These are phyloP conservation scores for Endocladia muricata DNA, from an alignment of 31 red algal genomes.

Conservation along the genomic window DNA sequence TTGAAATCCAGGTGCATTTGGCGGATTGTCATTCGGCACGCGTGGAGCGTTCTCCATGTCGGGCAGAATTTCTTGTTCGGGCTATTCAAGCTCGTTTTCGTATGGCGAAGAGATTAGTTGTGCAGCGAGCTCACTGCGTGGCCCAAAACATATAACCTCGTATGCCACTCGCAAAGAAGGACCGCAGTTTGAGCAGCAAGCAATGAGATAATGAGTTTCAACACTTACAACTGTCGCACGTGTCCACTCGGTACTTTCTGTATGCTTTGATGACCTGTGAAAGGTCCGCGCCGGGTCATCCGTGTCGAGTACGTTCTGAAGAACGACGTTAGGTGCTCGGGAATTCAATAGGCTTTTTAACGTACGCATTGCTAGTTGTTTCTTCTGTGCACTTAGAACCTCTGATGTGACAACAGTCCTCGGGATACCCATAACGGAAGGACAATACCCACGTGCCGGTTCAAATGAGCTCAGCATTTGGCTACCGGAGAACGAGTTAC, in stretches of 20 bases:
- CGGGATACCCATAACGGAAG: not conserved
- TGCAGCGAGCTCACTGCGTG: not conserved
- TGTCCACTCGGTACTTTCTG: not conserved
- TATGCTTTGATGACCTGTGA: not conserved
- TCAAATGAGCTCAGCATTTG: slow-evolving; percentile 8
- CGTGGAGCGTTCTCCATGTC: not conserved
- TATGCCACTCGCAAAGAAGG: not conserved
- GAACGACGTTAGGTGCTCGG: not conserved
- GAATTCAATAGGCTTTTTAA: not conserved
- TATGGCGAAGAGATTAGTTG: not conserved
- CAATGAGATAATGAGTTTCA: not conserved
- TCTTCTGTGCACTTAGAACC: not conserved
- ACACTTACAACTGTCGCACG: not conserved
- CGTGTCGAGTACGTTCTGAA: not conserved
- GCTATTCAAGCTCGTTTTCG: not conserved
- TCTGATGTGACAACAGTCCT: not conserved
- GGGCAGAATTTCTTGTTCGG: not conserved
- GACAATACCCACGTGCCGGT: not conserved
- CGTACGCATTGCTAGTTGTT: not conserved
- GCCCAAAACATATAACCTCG: not conserved
- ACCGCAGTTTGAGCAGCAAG: not conserved
- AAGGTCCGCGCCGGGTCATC: not conserved
- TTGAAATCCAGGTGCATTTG: not conserved
- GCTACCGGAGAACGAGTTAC: not conserved
- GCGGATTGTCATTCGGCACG: not conserved